A percentile compares a stretch with the other conserved stretches of the same genome.
phyloP scores from a whole-genome alignment of 2,329 filamentous ascomycete species.

The Diplodia seriata region DNA sequence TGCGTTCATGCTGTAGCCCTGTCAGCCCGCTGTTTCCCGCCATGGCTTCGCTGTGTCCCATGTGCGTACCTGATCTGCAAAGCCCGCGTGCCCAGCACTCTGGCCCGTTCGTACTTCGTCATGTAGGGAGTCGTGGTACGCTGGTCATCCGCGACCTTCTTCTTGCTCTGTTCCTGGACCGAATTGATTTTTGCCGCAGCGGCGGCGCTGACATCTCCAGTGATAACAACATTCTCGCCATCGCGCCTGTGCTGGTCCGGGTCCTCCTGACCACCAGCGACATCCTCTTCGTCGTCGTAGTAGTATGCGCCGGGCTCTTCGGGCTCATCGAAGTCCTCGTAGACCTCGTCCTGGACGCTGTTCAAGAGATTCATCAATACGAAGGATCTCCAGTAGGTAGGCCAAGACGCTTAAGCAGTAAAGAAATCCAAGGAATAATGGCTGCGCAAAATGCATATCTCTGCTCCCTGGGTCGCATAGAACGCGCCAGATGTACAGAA shows the following conservation, averaged over 20 bases:
- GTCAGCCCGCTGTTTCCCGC: neutral
- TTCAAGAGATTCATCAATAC: neutral
- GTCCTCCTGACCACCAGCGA: conserved; percentile 47
- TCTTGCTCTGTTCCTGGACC: conserved; percentile 68
- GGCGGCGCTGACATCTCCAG: conserved; percentile 58
- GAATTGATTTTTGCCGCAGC: conserved; percentile 57
- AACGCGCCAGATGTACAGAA: neutral
- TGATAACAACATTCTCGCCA: conserved; percentile 50
- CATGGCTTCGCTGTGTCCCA: neutral
- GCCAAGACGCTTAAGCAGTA: neutral
- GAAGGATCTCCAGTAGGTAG: neutral
- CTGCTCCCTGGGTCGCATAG: neutral
- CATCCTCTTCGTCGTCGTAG: conserved; percentile 67
- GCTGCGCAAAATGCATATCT: neutral
- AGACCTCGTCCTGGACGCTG: conserved; percentile 31
- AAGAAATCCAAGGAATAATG: neutral
- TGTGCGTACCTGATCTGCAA: conserved; percentile 85
- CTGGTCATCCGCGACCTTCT: conserved; percentile 88
- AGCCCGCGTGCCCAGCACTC: conserved; percentile 90
- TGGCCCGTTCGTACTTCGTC: conserved; percentile 98
- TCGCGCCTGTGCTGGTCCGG: conserved; percentile 38
- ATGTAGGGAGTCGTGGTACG: conserved; percentile 96
- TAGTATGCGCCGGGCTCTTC: conserved; percentile 71
- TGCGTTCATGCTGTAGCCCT: conserved; percentile 81
- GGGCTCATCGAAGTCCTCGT: conserved; percentile 56